Conservation (phyloP, 169 alveolate genomes). For the Cryptosporidium xiaoi region DNA sequence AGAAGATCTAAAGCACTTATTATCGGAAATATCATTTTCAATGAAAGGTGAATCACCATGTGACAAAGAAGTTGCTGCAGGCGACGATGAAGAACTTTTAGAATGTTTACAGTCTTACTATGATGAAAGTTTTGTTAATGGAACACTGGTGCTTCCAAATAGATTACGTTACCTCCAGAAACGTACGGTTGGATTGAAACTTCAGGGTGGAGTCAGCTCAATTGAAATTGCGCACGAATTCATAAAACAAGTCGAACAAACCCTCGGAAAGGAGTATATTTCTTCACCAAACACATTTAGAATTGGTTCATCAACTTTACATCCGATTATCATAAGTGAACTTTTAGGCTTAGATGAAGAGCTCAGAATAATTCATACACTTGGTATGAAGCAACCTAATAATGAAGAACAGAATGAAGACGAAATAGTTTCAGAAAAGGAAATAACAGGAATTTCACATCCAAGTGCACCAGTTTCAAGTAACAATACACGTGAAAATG, state of each 20-base stretch:
- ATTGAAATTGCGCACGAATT: constrained; percentile 37
- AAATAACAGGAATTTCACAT: constrained; percentile 48
- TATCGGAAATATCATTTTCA: constrained; percentile 17
- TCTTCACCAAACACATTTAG: constrained; percentile 69
- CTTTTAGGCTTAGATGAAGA: constrained; percentile 59
- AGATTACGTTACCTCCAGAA: constrained; percentile 57
- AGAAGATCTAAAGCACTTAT: constrained; percentile 26
- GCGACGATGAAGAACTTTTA: constrained; percentile 59
- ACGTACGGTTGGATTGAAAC: constrained; percentile 55
- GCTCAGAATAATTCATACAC: constrained; percentile 61
- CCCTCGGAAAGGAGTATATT: constrained; percentile 35
- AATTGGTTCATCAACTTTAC: constrained; percentile 73
- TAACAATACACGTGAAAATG: constrained; percentile 22
- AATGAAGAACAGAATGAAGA: constrained; percentile 9
- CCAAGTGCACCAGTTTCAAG: constrained; percentile 58
- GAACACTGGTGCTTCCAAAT: constrained; percentile 47
- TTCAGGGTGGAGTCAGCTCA: constrained; percentile 71
- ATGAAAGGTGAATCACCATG: constrained; percentile 70
- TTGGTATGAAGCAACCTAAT: constrained; percentile 32
- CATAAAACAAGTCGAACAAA: constrained; percentile 39
- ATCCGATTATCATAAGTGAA: constrained; percentile 48
- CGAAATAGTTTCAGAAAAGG: constrained; percentile 13
- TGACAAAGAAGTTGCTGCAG: constrained; percentile 74
- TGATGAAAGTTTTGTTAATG: constrained; percentile 60
- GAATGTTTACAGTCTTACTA: constrained; percentile 37